Evolutionary conservation across 169 alveolate genomes (phyloP).

Genomic region (Plasmodium berghei): DNA sequence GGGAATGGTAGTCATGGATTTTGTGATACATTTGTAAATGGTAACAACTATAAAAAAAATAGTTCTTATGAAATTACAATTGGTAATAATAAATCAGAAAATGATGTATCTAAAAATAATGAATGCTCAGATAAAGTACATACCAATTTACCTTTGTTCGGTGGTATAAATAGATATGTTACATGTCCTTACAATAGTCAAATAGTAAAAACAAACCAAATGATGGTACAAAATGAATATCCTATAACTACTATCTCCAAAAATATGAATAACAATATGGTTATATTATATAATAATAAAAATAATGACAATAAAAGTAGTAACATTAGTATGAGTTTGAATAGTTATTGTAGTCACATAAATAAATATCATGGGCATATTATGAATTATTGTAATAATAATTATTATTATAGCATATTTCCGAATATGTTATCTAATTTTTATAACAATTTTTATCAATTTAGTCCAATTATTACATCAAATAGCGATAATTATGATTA

Average conservation of each 20-base stretch:
- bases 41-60: neutral
- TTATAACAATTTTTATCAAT: constrained; percentile 1
- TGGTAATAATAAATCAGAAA: neutral
- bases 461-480: constrained; percentile 3
- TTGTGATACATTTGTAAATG: too few relatives aligned
- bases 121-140: neutral
- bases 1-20: too few relatives aligned
- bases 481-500: constrained; percentile 10
- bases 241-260: too few relatives aligned
- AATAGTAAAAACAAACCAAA: neutral
- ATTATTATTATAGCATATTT: neutral
- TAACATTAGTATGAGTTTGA: too few relatives aligned
- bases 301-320: too few relatives aligned
- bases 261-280: too few relatives aligned
- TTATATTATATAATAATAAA: too few relatives aligned
- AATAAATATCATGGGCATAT: constrained; percentile 13
- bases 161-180: neutral
- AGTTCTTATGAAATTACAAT: neutral
- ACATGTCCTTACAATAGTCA: constrained; percentile 1
- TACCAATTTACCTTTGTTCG: too few relatives aligned
- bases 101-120: constrained; percentile 4
- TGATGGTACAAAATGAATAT: neutral
- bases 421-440: neutral
- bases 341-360: too few relatives aligned
- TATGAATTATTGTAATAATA: neutral